phyloP scores from a whole-genome alignment of 176 grass and related monocot genomes.

The Guadua angustifolia region DNA sequence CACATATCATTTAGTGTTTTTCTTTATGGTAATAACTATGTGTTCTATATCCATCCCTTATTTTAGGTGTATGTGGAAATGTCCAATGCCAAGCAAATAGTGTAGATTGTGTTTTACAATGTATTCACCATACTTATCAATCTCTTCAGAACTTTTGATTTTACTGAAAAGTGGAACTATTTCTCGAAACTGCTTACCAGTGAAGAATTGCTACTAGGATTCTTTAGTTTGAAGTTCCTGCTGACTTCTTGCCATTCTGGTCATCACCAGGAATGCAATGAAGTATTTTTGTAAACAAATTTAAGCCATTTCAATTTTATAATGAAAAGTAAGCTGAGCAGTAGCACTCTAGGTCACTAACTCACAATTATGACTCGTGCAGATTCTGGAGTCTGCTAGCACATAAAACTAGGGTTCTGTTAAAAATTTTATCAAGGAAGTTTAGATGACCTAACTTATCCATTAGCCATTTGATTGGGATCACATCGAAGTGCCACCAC shows the following conservation, averaged over 20 bases:
- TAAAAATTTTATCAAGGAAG: conserved; percentile 1
- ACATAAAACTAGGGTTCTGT: conserved; percentile 6
- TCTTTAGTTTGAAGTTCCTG: conserved; percentile 18
- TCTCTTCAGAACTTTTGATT: conserved; percentile 12
- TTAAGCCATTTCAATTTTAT: not conserved
- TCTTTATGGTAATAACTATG: not conserved
- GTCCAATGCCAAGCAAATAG: not conserved
- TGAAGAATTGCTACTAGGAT: not conserved
- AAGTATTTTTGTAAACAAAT: not conserved
- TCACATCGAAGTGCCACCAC: not conserved
- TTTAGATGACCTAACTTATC: conserved; percentile 3
- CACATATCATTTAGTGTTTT: conserved; percentile 15
- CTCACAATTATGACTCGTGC: not conserved
- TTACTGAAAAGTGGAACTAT: not conserved
- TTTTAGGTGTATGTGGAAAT: not conserved
- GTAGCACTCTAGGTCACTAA: not conserved
- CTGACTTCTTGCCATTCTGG: conserved; percentile 17
- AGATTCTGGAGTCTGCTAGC: conserved; percentile 20
- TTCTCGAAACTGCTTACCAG: conserved; percentile 6
- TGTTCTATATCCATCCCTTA: not conserved
- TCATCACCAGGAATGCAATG: not conserved
- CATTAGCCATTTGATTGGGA: conserved; percentile 27
- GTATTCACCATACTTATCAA: not conserved
- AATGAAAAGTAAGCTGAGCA: not conserved
- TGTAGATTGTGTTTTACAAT: not conserved